Conservation (phyloP, 1,139 yeast genomes). For the Spathaspora jeffriesii region DNA sequence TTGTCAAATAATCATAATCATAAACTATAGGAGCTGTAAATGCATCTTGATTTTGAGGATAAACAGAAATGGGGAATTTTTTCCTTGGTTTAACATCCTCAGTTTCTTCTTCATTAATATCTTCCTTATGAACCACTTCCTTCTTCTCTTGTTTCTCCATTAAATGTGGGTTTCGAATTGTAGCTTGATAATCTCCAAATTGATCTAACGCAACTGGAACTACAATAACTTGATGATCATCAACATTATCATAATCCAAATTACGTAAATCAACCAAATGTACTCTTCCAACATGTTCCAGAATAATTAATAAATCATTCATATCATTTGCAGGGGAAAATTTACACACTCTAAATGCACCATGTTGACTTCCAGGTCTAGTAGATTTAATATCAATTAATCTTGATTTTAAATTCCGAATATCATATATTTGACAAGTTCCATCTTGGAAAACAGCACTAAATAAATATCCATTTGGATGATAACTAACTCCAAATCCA, state of each 20-base stretch:
- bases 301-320: conserved; percentile 72
- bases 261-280: conserved; percentile 81
- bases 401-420: conserved; percentile 58
- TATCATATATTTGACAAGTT: conserved; percentile 70
- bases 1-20: conserved; percentile 43
- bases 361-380: conserved; percentile 55
- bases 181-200: conserved; percentile 28
- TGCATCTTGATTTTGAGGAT: conserved; percentile 10
- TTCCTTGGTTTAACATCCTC: conserved; percentile 5
- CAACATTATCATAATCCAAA: conserved; percentile 43
- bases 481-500: conserved; percentile 84
- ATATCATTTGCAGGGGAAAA: conserved; percentile 60
- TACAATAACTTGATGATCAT: conserved; percentile 69
- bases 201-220: conserved; percentile 48
- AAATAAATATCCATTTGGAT: conserved; percentile 69
- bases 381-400: conserved; percentile 60
- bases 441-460: conserved; percentile 90
- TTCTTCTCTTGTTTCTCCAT: not conserved
- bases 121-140: conserved; percentile 4
- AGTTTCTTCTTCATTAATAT: conserved; percentile 3
- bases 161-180: conserved; percentile 3
- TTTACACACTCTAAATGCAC: conserved; percentile 69
- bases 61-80: conserved; percentile 8
- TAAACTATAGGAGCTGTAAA: conserved; percentile 46
- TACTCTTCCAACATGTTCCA: conserved; percentile 86